Conservation (phyloP, 108 stramenopile species). For the Bacterosira constricta region DNA sequence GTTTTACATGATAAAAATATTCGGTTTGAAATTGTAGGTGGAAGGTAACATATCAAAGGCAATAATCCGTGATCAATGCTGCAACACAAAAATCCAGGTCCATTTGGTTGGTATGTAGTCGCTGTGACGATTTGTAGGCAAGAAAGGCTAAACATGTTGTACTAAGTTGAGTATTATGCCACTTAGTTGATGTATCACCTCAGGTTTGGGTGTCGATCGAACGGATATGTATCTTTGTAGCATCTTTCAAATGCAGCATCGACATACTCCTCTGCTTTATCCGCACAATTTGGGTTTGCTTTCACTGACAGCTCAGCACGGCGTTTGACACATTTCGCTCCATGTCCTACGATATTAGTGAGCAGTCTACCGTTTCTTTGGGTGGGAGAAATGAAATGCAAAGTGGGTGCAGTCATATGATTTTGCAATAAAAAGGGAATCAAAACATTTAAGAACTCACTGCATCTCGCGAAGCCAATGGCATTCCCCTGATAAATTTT, state of each 20-base stretch:
- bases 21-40: too few relatives aligned
- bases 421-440: too few relatives aligned
- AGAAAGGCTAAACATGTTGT: too few relatives aligned
- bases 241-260: constrained; percentile 90
- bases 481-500: constrained; percentile 91
- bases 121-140: too few relatives aligned
- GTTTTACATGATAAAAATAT: too few relatives aligned
- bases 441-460: constrained; percentile 38
- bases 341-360: constrained; percentile 64
- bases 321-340: constrained; percentile 75
- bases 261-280: constrained; percentile 77
- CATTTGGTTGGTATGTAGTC: too few relatives aligned
- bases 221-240: constrained; percentile 84
- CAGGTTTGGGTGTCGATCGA: constrained; percentile 87
- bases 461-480: constrained; percentile 66
- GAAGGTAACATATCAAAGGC: too few relatives aligned
- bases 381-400: background rate
- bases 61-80: too few relatives aligned
- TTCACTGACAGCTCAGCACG: constrained; percentile 75
- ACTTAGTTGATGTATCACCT: constrained; percentile 36
- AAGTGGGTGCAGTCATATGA: too few relatives aligned
- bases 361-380: constrained; percentile 33
- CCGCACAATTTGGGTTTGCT: constrained; percentile 86
- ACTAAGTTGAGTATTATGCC: too few relatives aligned
- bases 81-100: too few relatives aligned